Evolutionary conservation across 2,329 filamentous ascomycete genomes (phyloP).

Genomic region (Trichoderma sp.): DNA sequence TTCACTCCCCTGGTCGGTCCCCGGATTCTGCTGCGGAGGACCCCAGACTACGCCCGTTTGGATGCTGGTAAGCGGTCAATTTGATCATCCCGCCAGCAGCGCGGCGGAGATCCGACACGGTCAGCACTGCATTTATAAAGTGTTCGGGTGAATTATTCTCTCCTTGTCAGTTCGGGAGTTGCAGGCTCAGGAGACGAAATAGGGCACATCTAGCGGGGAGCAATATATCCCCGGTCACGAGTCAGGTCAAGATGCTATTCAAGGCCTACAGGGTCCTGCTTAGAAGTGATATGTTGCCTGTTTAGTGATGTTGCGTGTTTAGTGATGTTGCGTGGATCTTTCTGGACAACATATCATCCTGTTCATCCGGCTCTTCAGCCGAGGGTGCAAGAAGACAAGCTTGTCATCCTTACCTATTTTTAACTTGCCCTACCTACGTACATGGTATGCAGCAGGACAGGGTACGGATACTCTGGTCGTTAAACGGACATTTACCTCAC

Average conservation of each 20-base stretch:
- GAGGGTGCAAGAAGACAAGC: not conserved
- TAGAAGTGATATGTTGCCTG: not conserved
- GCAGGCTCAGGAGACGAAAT: not conserved
- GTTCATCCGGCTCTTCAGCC: not conserved
- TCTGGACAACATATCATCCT: not conserved
- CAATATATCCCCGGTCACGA: not conserved
- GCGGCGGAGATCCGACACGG: too few species aligned
- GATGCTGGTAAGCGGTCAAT: not conserved
- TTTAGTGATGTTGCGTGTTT: too few species aligned
- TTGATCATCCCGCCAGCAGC: not conserved
- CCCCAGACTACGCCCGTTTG: not conserved
- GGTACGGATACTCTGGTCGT: not conserved
- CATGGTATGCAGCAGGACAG: not conserved
- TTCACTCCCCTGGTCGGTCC: not conserved
- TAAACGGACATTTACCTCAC: not conserved
- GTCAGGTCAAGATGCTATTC: not conserved
- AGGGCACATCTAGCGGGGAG: not conserved
- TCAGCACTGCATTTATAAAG: not conserved
- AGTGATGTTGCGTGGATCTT: too few species aligned
- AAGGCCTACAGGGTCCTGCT: not conserved
- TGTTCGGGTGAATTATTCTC: slow-evolving; percentile 11
- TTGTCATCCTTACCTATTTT: not conserved
- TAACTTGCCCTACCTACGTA: not conserved
- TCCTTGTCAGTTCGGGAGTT: not conserved
- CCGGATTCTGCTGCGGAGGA: not conserved